A percentile compares a stretch with the other conserved stretches of the same genome.
phyloP scores from a whole-genome alignment of 2,329 filamentous ascomycete genomes.

The Colletotrichum chlorophyti region DNA sequence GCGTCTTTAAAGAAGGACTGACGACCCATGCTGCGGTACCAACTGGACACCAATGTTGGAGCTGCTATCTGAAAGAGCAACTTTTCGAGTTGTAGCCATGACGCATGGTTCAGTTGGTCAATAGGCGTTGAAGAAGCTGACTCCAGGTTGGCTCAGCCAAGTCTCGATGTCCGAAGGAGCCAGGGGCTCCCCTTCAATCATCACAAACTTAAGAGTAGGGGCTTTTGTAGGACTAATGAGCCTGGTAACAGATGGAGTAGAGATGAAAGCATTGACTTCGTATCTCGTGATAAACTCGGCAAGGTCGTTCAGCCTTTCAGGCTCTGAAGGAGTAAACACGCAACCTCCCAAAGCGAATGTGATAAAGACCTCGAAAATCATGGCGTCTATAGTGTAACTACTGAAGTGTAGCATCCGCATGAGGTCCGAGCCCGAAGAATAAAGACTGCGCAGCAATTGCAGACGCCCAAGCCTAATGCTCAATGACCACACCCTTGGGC shows the following conservation, averaged over 20 bases:
- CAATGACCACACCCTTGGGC: slow-evolving; percentile 34
- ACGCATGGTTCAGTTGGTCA: slow-evolving; percentile 13
- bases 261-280: slow-evolving; percentile 57
- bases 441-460: not conserved
- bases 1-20: slow-evolving; percentile 32
- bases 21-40: slow-evolving; percentile 37
- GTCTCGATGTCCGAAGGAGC: not conserved
- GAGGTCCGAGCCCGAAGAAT: not conserved
- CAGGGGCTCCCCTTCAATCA: slow-evolving; percentile 5
- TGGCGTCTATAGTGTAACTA: slow-evolving; percentile 59
- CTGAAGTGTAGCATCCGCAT: slow-evolving; percentile 49
- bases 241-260: slow-evolving; percentile 51
- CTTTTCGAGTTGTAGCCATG: not conserved
- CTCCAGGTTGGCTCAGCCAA: slow-evolving; percentile 1
- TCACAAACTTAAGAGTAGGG: slow-evolving; percentile 2
- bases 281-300: slow-evolving; percentile 55
- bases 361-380: slow-evolving; percentile 57
- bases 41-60: slow-evolving; percentile 7
- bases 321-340: slow-evolving; percentile 61
- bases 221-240: not conserved
- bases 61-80: not conserved
- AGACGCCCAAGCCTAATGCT: slow-evolving; percentile 24
- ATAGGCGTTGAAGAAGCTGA: slow-evolving; percentile 6
- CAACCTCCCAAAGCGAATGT: slow-evolving; percentile 62
- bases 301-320: slow-evolving; percentile 56